Base-by-base conservation (phyloP, 176 grass and related monocot genomes). In the Aechmea fasciata region DNA sequence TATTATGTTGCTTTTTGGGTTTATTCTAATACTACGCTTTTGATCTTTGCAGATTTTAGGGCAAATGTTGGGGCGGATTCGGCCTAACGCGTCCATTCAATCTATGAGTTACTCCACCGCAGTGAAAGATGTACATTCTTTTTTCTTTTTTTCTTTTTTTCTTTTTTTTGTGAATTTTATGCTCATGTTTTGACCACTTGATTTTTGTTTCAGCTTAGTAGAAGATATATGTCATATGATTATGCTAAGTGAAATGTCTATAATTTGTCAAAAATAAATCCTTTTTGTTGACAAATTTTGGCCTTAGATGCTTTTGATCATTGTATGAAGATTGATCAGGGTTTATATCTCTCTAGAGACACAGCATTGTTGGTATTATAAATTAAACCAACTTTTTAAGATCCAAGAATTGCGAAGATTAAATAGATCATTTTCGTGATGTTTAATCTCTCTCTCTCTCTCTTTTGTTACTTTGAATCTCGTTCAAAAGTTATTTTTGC, bases 61-160 rank as follows among this genome's bases (percentile, higher is more conserved):
- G 49, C 88, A 85, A 76, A 70, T 84, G 65, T 52, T 90, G 71
- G 76, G 76, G 63, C 68, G 79, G 84, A 76, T 92, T 52, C 74
- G 85, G 69, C 83, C 89, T 10, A 69, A 69, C 1, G 51, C 71
- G 51, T 70, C 88, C 51, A 48, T 83, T 68, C 71, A 77, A 67
- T 47, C 86, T 19, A 81, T 71, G 78, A 85, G 57, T 48, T 97
- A 75, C 53, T 83, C 89, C 48, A 62, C 81, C 5, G 53, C 81
- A 10, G 71, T 81, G 47, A 97, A 90, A 83, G 81, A 97, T 83
- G 93, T 92, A 83, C 75, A 2, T 61, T 22, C 22, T 61, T 61
- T 55, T 10, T 15, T 19, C 3, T 19, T 22, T 61, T 61, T 61
- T 55, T 10, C 6, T 19, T 6, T 19, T 14, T 57, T 14, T 23